Conservation (phyloP, 1,139 yeast species). For the Spathaspora sp. region DNA sequence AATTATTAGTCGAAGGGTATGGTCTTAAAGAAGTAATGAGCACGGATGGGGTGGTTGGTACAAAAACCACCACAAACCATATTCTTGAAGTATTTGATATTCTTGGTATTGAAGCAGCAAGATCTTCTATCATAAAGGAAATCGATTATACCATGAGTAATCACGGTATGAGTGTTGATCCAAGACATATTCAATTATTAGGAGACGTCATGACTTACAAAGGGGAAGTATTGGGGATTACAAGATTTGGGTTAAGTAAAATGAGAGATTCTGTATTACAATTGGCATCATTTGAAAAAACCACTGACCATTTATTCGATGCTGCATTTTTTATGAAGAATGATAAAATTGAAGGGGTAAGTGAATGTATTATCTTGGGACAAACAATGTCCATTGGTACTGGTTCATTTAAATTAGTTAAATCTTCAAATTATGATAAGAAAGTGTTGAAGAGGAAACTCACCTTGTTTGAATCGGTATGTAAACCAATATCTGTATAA, state of each 20-base stretch:
- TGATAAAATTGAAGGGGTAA: slow-evolving; percentile 95
- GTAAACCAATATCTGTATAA: slow-evolving; percentile 16
- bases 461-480: slow-evolving; percentile 60
- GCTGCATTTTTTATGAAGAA: slow-evolving; percentile 98
- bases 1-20: slow-evolving; percentile 94
- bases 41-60: slow-evolving; percentile 93
- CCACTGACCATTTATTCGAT: slow-evolving; percentile 96
- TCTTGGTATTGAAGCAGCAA: slow-evolving; percentile 96
- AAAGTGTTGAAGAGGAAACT: slow-evolving; percentile 50
- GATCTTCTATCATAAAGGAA: slow-evolving; percentile 88
- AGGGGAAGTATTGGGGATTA: slow-evolving; percentile 97
- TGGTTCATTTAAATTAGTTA: slow-evolving; percentile 87
- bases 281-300: slow-evolving; percentile 95
- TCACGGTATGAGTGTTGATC: slow-evolving; percentile 99
- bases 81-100: slow-evolving; percentile 86
- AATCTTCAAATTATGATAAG: slow-evolving; percentile 48
- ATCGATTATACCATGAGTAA: slow-evolving; percentile 97
- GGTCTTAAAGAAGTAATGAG: slow-evolving; percentile 96
- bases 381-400: slow-evolving; percentile 98
- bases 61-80: slow-evolving; percentile 87
- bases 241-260: slow-evolving; percentile 95
- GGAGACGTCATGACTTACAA: slow-evolving; percentile 99
- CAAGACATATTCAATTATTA: slow-evolving; percentile 94
- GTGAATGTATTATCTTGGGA: slow-evolving; percentile 96
- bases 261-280: slow-evolving; percentile 98